These are phyloP conservation scores for Boletus semigastroideus DNA, from an alignment of 1,284 basidiomycete species.

Conservation along the genomic window DNA sequence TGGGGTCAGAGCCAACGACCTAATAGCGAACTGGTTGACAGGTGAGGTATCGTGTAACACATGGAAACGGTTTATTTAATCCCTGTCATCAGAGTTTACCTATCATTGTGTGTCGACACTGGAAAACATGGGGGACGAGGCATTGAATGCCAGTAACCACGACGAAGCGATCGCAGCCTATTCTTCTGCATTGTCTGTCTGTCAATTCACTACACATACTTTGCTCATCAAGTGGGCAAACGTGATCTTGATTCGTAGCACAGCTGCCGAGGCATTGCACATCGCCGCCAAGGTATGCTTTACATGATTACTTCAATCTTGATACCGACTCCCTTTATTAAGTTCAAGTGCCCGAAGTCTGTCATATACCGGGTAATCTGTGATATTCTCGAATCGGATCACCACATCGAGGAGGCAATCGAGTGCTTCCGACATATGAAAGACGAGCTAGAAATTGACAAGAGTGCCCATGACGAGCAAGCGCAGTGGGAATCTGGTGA, in stretches of 20 bases:
- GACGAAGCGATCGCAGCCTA: background rate
- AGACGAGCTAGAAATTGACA: background rate
- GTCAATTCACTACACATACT: background rate
- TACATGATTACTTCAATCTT: too few relatives aligned
- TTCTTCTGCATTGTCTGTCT: background rate
- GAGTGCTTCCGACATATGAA: background rate
- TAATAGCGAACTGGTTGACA: background rate
- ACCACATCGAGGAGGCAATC: background rate
- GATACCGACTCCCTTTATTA: background rate
- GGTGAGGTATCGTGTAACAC: background rate
- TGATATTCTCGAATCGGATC: background rate
- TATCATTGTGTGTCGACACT: background rate
- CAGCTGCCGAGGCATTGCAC: background rate
- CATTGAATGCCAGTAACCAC: background rate
- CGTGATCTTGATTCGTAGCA: background rate
- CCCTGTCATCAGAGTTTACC: background rate
- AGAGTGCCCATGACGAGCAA: background rate
- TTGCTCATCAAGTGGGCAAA: background rate
- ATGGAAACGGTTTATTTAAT: background rate
- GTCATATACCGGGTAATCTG: background rate
- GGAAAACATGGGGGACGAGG: background rate
- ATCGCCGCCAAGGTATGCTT: background rate
- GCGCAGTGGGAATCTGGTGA: background rate
- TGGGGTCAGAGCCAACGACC: background rate
- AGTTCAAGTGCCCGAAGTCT: slow-evolving; percentile 1